These are phyloP conservation scores for Phellinidium pouzarii DNA, from an alignment of 1,284 basidiomycete species.

Conservation along the genomic window DNA sequence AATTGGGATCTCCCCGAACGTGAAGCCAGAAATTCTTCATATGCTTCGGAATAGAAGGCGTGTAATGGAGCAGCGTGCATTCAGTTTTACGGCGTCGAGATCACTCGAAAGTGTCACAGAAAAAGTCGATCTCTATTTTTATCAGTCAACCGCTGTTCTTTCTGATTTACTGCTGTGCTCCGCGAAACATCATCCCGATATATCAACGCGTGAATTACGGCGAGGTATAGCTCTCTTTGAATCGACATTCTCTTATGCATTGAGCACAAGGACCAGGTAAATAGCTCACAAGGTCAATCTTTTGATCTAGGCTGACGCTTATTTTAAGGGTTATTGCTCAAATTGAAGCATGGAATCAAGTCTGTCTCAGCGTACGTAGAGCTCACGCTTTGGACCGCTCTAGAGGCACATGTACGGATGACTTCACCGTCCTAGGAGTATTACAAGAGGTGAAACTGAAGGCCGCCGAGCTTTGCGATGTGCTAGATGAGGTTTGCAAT, in stretches of 20 bases:
- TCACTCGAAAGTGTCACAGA: conserved; percentile 22
- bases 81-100: conserved; percentile 25
- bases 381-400: not conserved
- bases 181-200: conserved; percentile 71
- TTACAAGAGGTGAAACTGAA: not conserved
- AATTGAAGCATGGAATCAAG: not conserved
- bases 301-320: not conserved
- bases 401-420: not conserved
- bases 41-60: conserved; percentile 59
- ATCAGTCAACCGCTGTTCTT: conserved; percentile 62
- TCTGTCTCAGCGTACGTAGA: not conserved
- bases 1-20: conserved; percentile 67
- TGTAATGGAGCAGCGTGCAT: conserved; percentile 57
- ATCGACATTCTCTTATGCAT: conserved; percentile 61
- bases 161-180: conserved; percentile 63
- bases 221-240: conserved; percentile 78
- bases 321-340: conserved; percentile 1
- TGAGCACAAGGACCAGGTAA: conserved; percentile 41
- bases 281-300: conserved; percentile 16
- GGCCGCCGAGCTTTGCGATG: not conserved
- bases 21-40: conserved; percentile 66
- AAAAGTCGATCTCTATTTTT: conserved; percentile 64
- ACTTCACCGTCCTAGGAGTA: not conserved
- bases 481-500: not conserved
- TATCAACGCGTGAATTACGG: conserved; percentile 81